Evolutionary conservation across 148 eudicot genomes (phyloP).

Genomic region (Vaccinium vitisidaea): DNA sequence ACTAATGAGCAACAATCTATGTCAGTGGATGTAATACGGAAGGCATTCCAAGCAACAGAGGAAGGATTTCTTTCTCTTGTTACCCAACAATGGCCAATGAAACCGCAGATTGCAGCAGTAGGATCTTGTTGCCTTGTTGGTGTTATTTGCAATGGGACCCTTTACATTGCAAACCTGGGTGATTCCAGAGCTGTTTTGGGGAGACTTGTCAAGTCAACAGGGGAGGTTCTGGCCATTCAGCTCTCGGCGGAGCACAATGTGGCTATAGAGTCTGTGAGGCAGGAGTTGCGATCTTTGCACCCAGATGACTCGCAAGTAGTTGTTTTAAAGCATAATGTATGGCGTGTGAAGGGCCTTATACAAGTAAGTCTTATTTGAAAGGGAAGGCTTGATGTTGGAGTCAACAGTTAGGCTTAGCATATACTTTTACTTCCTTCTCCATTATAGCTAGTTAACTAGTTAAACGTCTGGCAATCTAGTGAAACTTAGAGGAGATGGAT

Average conservation of each 20-base stretch:
- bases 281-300: constrained; percentile 67
- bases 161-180: constrained; percentile 70
- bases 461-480: neutral
- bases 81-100: constrained; percentile 64
- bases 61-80: constrained; percentile 74
- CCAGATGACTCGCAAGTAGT: constrained; percentile 86
- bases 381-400: neutral
- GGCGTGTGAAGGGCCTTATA: constrained; percentile 90
- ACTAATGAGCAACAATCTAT: constrained; percentile 68
- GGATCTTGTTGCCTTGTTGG: constrained; percentile 79
- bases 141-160: constrained; percentile 60
- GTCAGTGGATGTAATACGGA: constrained; percentile 65
- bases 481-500: neutral
- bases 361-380: constrained; percentile 43
- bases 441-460: neutral
- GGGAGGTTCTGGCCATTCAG: constrained; percentile 70
- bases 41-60: constrained; percentile 85
- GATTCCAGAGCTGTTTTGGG: constrained; percentile 90
- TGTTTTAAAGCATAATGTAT: constrained; percentile 76
- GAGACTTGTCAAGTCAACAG: constrained; percentile 64
- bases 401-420: neutral
- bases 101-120: constrained; percentile 80
- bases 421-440: neutral
- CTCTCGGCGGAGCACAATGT: constrained; percentile 83
- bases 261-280: constrained; percentile 67